Conservation (phyloP, 768 basidiomycete genomes). For the Serendipita sp. region DNA sequence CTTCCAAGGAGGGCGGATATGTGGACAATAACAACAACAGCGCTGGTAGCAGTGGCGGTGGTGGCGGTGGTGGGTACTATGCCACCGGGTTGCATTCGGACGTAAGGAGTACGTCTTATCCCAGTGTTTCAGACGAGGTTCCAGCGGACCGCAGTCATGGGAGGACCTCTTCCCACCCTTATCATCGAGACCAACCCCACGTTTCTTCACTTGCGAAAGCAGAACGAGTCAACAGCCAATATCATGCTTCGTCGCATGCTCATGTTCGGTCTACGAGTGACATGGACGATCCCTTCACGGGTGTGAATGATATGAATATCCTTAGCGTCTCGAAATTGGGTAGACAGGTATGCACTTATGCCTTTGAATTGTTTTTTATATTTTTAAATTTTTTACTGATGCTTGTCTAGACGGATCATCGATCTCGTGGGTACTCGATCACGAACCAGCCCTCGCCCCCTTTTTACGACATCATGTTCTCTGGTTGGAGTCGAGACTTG, state of each 20-base stretch:
- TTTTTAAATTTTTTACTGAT: not conserved
- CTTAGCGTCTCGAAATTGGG: not conserved
- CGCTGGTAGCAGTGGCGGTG: not conserved
- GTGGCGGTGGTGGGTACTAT: not conserved
- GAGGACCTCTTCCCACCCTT: not conserved
- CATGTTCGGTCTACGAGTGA: not conserved
- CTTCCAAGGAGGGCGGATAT: not conserved
- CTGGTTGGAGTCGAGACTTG: constrained; percentile 75
- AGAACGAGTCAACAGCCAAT: not conserved
- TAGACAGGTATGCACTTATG: not conserved
- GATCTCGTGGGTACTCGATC: constrained; percentile 30
- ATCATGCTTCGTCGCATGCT: not conserved
- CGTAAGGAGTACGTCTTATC: not conserved
- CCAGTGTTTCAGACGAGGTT: not conserved
- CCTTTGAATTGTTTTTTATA: too few species aligned
- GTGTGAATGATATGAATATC: not conserved
- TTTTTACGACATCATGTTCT: constrained; percentile 42
- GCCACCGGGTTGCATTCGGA: not conserved
- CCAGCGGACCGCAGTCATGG: not conserved
- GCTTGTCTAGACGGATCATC: not conserved
- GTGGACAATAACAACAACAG: not conserved
- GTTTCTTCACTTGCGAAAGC: not conserved
- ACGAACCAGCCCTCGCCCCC: constrained; percentile 6
- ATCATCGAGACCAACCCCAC: not conserved
- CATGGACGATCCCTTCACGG: not conserved